Evolutionary conservation across 306 rosid species (phyloP), one percentile per base, ranked within the genome.

Genomic region (Vicia villosa): DNA sequence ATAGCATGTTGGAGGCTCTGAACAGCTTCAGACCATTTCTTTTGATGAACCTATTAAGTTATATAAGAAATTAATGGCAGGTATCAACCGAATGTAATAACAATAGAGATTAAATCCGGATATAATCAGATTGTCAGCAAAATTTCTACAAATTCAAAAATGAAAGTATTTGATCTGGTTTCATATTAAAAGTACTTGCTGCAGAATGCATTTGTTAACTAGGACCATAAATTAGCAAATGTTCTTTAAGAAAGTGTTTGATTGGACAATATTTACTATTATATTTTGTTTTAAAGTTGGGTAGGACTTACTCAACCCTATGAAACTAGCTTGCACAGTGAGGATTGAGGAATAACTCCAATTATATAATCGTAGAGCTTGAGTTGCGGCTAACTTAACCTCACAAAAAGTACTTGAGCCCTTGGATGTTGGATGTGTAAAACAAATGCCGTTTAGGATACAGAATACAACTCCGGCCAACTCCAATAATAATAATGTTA

Each of bases 1-100:
- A 93, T 86, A 69, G 97, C 98, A 71, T 90, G 86, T 70, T 93
- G 98, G 76, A 93, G 98, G 69, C 86, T 85, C 60, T 74, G 93
- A 55, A 93, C 94, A 67, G 97, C 97, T 64, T 88, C 90, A 38
- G 86, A 73, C 91, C 94, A 93, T 62, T 86, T 83, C 38, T 85
- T 82, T 26, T 79, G 84, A 73, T 85, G 86, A 42, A 86, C 86
- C 87, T 86, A 69, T 19, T 45, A 75, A 36, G 69, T 52, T 34
- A 45, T 68, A 41, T 21, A 56, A 67, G n/a, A n/a, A n/a, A n/a
- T n/a, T 26, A 37, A 43, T 21, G 49, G 66, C 46, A 56, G 10
- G 47, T 63, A 46, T 32, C 13, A 60, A 26, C 21, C 43, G 9
- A 42, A 28, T 50, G 14, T 61, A 81, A 66, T 59, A 80, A 71